phyloP scores from a whole-genome alignment of 495 filamentous ascomycete genomes.

The Geoglossum glabrum region DNA sequence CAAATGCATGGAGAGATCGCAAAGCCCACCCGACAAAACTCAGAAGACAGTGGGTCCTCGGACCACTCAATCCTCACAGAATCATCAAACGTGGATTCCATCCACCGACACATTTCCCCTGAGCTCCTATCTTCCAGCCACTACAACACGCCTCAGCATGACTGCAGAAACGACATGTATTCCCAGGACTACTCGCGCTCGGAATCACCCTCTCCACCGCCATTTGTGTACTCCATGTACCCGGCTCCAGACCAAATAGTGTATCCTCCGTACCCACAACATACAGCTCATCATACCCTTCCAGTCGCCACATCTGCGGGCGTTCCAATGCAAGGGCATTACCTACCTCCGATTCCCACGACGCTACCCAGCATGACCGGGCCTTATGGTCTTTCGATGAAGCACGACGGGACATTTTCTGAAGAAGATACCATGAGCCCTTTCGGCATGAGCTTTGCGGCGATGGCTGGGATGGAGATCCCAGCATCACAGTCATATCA shows the following conservation, averaged over 20 bases:
- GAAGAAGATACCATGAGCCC: conserved; percentile 51
- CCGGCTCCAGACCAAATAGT: conserved; percentile 45
- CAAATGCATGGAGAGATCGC: conserved; percentile 3
- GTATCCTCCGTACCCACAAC: conserved; percentile 47
- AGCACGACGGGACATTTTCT: conserved; percentile 31
- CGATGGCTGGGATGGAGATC: conserved; percentile 57
- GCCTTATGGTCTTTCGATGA: conserved; percentile 36
- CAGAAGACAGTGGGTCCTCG: background rate
- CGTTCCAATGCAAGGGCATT: conserved; percentile 31
- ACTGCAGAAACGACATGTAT: conserved; percentile 24
- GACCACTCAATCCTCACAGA: background rate
- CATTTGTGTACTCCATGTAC: conserved; percentile 49
- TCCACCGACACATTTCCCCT: conserved; percentile 3
- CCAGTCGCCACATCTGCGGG: conserved; percentile 11
- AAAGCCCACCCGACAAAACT: background rate
- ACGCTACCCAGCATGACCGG: conserved; percentile 50
- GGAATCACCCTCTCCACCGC: conserved; percentile 49
- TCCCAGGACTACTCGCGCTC: conserved; percentile 50
- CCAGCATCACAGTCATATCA: conserved; percentile 38
- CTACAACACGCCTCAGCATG: background rate
- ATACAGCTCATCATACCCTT: conserved; percentile 43
- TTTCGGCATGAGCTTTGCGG: conserved; percentile 56
- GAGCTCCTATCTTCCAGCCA: conserved; percentile 4
- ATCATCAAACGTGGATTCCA: background rate
- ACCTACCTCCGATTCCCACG: conserved; percentile 37